Conservation (phyloP, 2,329 filamentous ascomycete species). For the Didymella sp. region DNA sequence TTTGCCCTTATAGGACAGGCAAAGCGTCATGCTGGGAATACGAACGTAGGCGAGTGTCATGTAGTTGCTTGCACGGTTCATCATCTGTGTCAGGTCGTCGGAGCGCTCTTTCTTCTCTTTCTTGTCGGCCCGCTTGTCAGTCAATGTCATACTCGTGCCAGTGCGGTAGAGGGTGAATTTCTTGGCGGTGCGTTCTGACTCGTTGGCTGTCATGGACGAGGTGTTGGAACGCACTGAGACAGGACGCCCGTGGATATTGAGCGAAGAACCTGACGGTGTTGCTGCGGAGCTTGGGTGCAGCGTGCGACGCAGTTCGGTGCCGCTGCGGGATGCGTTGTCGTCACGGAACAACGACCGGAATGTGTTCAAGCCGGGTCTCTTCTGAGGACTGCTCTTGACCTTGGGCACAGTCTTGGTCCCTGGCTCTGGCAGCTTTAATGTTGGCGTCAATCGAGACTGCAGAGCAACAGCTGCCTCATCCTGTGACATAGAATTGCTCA, state of each 20-base stretch:
- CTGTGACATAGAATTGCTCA: conserved; percentile 30
- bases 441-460: conserved; percentile 83
- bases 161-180: conserved; percentile 49
- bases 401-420: conserved; percentile 43
- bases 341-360: conserved; percentile 47
- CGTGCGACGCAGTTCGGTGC: conserved; percentile 40
- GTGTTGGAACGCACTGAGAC: conserved; percentile 39
- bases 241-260: conserved; percentile 36
- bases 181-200: conserved; percentile 47
- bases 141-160: conserved; percentile 47
- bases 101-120: conserved; percentile 66
- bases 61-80: conserved; percentile 91
- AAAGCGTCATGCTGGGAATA: conserved; percentile 92
- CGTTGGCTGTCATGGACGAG: conserved; percentile 33
- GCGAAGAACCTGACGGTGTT: conserved; percentile 18
- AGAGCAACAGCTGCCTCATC: conserved; percentile 70
- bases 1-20: conserved; percentile 94
- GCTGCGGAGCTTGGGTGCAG: conserved; percentile 41
- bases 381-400: conserved; percentile 30
- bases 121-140: conserved; percentile 54
- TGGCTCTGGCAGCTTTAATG: conserved; percentile 65
- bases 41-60: conserved; percentile 97
- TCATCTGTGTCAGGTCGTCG: conserved; percentile 96
- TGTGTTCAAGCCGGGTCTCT: conserved; percentile 40
- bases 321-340: conserved; percentile 36